A percentile compares a stretch with the other conserved stretches of the same genome.
Conservation (phyloP, 139 green algal genomes). For the Chlorella sp. region DNA sequence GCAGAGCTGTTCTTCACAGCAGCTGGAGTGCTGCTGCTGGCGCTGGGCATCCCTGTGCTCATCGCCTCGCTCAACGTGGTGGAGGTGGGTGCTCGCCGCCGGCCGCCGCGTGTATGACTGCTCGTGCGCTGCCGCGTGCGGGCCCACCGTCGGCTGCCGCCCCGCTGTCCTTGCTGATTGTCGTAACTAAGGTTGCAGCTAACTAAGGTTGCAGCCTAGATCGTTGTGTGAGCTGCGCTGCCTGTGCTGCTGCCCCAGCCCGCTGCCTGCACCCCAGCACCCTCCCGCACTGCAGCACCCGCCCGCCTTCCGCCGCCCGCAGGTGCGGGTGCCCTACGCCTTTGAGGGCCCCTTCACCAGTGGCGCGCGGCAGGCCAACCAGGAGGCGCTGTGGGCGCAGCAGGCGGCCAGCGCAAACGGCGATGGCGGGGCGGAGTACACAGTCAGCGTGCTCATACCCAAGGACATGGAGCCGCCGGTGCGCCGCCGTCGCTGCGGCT, state of each 20-base stretch:
- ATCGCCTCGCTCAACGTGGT: constrained; percentile 48
- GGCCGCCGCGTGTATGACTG: too few relatives aligned
- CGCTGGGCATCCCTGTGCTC: constrained; percentile 58
- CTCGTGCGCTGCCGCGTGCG: too few relatives aligned
- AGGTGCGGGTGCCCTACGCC: constrained; percentile 51
- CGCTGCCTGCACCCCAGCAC: too few relatives aligned
- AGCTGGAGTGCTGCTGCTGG: constrained; percentile 36
- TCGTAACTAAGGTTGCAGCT: too few relatives aligned
- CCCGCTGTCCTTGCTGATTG: too few relatives aligned
- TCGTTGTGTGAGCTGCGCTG: not conserved
- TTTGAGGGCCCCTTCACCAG: constrained; percentile 33
- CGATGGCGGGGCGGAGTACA: constrained; percentile 16
- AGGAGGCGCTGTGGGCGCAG: constrained; percentile 21
- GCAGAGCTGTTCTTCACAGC: constrained; percentile 49
- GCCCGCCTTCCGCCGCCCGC: too few relatives aligned
- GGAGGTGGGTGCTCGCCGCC: constrained; percentile 2
- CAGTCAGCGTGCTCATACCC: constrained; percentile 31
- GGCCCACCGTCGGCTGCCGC: too few relatives aligned
- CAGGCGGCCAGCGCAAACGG: not conserved
- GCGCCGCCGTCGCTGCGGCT: not conserved
- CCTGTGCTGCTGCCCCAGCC: too few relatives aligned
- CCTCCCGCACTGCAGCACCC: too few relatives aligned
- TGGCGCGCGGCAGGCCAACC: not conserved
- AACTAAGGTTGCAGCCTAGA: too few relatives aligned
- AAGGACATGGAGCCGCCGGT: constrained; percentile 58